Evolutionary conservation across 192 early-diverging fungal genomes (phyloP).

Genomic region (Fimicolochytrium jonesii): DNA sequence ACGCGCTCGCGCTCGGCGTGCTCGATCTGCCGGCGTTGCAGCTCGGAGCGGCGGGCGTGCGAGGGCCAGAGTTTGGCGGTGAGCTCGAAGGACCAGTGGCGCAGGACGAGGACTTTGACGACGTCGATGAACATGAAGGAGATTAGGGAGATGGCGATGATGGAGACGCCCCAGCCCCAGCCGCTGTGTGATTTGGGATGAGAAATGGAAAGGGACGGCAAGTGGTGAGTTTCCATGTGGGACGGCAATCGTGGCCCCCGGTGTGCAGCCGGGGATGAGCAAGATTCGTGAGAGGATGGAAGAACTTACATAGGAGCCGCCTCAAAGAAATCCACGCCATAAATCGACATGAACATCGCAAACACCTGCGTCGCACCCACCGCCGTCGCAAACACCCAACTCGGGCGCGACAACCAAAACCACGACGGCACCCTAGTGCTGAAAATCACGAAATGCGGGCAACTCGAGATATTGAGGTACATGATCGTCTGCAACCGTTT

Average conservation of each 20-base stretch:
- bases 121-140: conserved; percentile 81
- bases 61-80: conserved; percentile 79
- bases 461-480: conserved; percentile 88
- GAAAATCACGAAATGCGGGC: conserved; percentile 93
- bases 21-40: conserved; percentile 29
- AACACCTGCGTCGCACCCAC: conserved; percentile 86
- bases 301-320: conserved; percentile 27
- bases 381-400: conserved; percentile 67
- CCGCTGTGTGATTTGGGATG: too few species aligned
- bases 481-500: conserved; percentile 77
- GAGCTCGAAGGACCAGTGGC: conserved; percentile 80
- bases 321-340: conserved; percentile 41
- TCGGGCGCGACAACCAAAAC: conserved; percentile 84
- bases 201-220: conserved; percentile 43
- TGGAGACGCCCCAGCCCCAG: conserved; percentile 64
- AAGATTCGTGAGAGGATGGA: neutral
- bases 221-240: too few species aligned
- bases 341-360: conserved; percentile 84
- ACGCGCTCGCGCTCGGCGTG: conserved; percentile 1
- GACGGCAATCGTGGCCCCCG: too few species aligned
- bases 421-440: conserved; percentile 81
- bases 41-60: conserved; percentile 51
- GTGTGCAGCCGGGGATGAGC: too few species aligned
- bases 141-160: conserved; percentile 72
- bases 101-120: conserved; percentile 82